These are phyloP conservation scores for Polyporus tsugae DNA, from an alignment of 1,284 basidiomycete genomes.

Conservation along the genomic window DNA sequence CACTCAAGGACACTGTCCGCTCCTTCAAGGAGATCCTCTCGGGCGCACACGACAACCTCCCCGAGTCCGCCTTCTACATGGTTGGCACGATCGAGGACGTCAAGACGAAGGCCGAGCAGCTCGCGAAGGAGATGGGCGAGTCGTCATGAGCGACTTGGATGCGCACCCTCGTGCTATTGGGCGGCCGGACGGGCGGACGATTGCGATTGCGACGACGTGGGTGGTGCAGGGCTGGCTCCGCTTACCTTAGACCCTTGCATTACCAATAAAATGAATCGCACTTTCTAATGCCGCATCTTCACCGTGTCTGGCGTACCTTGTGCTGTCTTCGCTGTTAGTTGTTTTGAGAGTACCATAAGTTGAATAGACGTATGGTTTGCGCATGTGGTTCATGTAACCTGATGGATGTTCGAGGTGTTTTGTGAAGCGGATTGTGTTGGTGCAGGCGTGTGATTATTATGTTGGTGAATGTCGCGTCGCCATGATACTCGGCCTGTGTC, in stretches of 20 bases:
- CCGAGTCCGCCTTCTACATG: slow-evolving; percentile 97
- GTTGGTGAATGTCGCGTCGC: too few species aligned
- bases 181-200: slow-evolving; percentile 11
- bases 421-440: too few species aligned
- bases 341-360: slow-evolving; percentile 19
- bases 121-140: slow-evolving; percentile 90
- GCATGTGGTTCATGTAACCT: slow-evolving; percentile 8
- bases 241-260: slow-evolving; percentile 35
- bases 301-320: too few species aligned
- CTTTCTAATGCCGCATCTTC: slow-evolving; percentile 25
- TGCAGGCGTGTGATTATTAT: too few species aligned
- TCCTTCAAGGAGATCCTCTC: slow-evolving; percentile 97
- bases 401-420: too few species aligned
- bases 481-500: too few species aligned
- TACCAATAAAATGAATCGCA: slow-evolving; percentile 36
- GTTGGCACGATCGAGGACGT: slow-evolving; percentile 94
- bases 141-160: slow-evolving; percentile 41
- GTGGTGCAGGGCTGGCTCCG: slow-evolving; percentile 35
- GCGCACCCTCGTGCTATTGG: neutral
- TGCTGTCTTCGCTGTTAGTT: slow-evolving; percentile 3
- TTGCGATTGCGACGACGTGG: slow-evolving; percentile 21
- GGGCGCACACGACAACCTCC: slow-evolving; percentile 87
- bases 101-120: slow-evolving; percentile 95
- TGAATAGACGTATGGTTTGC: slow-evolving; percentile 20
- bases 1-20: slow-evolving; percentile 91